A percentile compares a stretch with the other conserved stretches of the same genome.
phyloP scores from a whole-genome alignment of 495 filamentous ascomycete genomes.

The Neurospora sp. region DNA sequence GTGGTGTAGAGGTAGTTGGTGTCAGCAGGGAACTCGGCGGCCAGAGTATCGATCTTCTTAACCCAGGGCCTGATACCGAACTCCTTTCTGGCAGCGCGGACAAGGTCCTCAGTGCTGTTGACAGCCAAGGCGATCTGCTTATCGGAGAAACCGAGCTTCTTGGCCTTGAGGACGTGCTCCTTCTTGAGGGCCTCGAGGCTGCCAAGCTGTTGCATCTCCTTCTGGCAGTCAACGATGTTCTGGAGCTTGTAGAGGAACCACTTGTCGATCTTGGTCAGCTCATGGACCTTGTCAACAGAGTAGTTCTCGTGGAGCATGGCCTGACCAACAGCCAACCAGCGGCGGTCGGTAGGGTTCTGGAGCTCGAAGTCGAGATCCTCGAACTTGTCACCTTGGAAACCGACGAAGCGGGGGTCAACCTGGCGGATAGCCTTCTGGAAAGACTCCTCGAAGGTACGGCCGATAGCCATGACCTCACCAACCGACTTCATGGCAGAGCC shows the following conservation, averaged over 20 bases:
- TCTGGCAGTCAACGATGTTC: constrained; percentile 85
- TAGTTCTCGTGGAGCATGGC: constrained; percentile 96
- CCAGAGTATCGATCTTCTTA: constrained; percentile 96
- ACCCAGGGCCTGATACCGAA: constrained; percentile 86
- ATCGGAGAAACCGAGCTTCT: constrained; percentile 97
- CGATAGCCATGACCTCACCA: constrained; percentile 98
- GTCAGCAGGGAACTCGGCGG: constrained; percentile 94
- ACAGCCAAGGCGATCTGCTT: constrained; percentile 88
- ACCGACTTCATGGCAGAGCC: constrained; percentile 98
- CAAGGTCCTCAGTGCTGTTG: constrained; percentile 76
- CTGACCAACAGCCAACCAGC: constrained; percentile 95
- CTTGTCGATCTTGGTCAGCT: constrained; percentile 90
- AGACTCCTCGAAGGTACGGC: constrained; percentile 96
- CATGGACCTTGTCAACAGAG: constrained; percentile 79
- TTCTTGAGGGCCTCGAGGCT: constrained; percentile 78
- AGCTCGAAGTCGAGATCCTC: constrained; percentile 86
- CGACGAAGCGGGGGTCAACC: constrained; percentile 83
- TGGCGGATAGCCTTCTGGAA: constrained; percentile 97
- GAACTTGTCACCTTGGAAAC: constrained; percentile 93
- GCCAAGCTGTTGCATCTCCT: constrained; percentile 78
- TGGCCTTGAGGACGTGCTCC: constrained; percentile 78
- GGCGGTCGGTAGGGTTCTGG: constrained; percentile 82
- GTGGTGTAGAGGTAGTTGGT: constrained; percentile 98
- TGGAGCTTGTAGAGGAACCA: constrained; percentile 98
- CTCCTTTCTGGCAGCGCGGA: constrained; percentile 72